Evolutionary conservation across 1,284 basidiomycete genomes (phyloP), one percentile per base, ranked within the genome.

Genomic region (Rhodotorula sp.): DNA sequence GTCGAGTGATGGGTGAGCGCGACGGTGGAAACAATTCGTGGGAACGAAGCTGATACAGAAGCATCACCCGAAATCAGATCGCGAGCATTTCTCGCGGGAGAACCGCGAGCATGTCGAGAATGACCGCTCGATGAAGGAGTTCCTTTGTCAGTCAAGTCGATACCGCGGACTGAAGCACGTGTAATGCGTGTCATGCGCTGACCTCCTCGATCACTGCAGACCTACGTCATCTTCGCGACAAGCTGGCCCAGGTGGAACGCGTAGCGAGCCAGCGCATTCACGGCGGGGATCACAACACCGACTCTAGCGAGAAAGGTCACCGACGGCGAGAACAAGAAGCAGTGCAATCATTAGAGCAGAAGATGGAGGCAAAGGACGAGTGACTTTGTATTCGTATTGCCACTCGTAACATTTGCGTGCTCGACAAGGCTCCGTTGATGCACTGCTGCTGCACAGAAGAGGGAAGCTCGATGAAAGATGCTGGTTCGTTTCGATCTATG

Each of bases 51-150:
- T 24, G 8, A 6, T 22, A 6, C 37, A 33, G 48, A 49, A 6
- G 48, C 18, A 10, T 14, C 29, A 6, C 26, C 30, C 17, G 10
- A 17, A 6, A 3, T 42, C 60, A 71, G 70, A 72, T 2, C 48
- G 68, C 33, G 64, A 72, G 22, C 22, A 42, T 1, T 72, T 72
- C 55, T 55, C 45, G 17, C 26, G 54, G 4, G 8, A 44, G 3
- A 68, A 68, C 24, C 58, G 70, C 8, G 64, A 68, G 30, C 57
- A 53, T 24, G 70, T 72, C 12, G 64, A 69, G 62, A 67, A 60
- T 45, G 66, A 70, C 46, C 15, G 26, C 5, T n/a, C 48, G 3
- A 44, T 73, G 30, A 70, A 70, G 46, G 60, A 69, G 24, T 73
- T 70, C 54, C 57, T 73, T 30, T 72, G 67, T 72, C 15, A 42